A percentile compares a stretch with the other conserved stretches of the same genome.
Conservation (phyloP, 2,329 filamentous ascomycete species). For the Colletotrichum paranaense region DNA sequence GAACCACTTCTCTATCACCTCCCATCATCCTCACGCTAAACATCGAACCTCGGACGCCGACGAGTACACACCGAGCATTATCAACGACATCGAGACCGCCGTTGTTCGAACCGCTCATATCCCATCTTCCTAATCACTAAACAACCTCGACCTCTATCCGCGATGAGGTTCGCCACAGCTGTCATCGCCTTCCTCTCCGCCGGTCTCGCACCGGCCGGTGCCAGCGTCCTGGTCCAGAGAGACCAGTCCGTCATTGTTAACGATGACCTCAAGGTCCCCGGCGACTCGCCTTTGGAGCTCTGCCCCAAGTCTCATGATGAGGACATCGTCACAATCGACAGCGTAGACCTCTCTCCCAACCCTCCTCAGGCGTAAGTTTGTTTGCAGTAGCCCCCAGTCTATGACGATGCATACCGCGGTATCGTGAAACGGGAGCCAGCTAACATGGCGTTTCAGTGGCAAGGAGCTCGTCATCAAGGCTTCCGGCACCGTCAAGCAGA, state of each 20-base stretch:
- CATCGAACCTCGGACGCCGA: slow-evolving; percentile 22
- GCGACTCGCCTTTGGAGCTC: slow-evolving; percentile 86
- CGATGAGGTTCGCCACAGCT: slow-evolving; percentile 55
- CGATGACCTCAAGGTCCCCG: slow-evolving; percentile 75
- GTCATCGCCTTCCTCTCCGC: slow-evolving; percentile 59
- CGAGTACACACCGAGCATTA: slow-evolving; percentile 16
- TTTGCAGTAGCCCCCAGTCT: background rate
- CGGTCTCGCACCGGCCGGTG: slow-evolving; percentile 57
- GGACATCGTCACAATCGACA: slow-evolving; percentile 81
- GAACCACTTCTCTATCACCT: slow-evolving; percentile 26
- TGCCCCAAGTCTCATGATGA: slow-evolving; percentile 74
- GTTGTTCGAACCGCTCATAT: background rate
- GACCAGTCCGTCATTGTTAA: slow-evolving; percentile 61
- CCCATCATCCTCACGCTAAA: slow-evolving; percentile 33
- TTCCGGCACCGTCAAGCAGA: slow-evolving; percentile 77
- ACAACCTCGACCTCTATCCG: slow-evolving; percentile 24
- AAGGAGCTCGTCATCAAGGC: slow-evolving; percentile 82
- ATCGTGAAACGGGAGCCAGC: slow-evolving; percentile 29
- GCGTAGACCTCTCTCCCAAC: slow-evolving; percentile 86
- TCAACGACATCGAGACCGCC: slow-evolving; percentile 8
- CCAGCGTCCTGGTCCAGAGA: slow-evolving; percentile 59
- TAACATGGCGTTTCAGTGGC: slow-evolving; percentile 67
- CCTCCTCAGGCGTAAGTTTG: slow-evolving; percentile 83
- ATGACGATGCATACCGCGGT: background rate
- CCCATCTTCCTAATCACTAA: background rate